These are phyloP conservation scores for Cucurbita moschata DNA, from an alignment of 306 rosid genomes.

Conservation along the genomic window DNA sequence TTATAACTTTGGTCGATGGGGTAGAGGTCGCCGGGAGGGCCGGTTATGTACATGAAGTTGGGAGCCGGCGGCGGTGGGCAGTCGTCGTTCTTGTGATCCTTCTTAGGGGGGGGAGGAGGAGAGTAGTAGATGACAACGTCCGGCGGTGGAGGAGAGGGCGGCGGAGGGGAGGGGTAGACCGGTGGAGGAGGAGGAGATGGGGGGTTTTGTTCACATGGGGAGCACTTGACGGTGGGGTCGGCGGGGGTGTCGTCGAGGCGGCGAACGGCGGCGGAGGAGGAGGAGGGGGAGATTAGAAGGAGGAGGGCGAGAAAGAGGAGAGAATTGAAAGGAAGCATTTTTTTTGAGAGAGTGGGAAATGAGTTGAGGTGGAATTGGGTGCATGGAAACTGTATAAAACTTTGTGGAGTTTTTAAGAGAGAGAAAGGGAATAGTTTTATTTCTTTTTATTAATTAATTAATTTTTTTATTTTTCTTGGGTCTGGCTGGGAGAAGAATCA, in stretches of 20 bases:
- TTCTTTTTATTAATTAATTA: background rate
- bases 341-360: background rate
- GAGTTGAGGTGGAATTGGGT: background rate
- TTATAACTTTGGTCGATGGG: background rate
- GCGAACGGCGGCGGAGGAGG: background rate
- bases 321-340: background rate
- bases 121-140: background rate
- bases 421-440: background rate
- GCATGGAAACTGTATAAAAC: slow-evolving; percentile 1
- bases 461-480: background rate
- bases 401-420: background rate
- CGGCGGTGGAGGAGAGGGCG: slow-evolving; percentile 6
- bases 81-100: background rate
- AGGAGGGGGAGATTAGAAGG: background rate
- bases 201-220: background rate
- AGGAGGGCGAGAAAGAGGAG: background rate
- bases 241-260: background rate
- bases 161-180: background rate
- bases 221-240: background rate
- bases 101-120: slow-evolving; percentile 1
- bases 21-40: slow-evolving; percentile 4
- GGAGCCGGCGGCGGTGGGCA: background rate
- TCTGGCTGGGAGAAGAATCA: background rate
- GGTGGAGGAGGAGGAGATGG: background rate
- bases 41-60: background rate